These are phyloP conservation scores for Caryopteris hybrid DNA, from an alignment of 305 asterid species.

Conservation along the genomic window DNA sequence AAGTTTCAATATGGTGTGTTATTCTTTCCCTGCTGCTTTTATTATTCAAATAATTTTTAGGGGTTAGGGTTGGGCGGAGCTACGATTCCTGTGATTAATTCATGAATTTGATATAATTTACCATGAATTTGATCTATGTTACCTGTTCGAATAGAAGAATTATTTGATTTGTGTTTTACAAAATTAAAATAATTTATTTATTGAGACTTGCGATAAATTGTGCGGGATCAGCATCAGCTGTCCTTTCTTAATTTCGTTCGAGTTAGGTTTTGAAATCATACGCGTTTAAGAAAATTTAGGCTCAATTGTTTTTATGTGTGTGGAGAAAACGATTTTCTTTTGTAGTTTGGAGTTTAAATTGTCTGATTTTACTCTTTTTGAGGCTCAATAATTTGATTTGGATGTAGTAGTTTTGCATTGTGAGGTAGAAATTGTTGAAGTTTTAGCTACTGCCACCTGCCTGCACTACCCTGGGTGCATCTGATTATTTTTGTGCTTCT, in stretches of 20 bases:
- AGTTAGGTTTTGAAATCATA: conserved; percentile 12
- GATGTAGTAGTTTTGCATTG: no score
- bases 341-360: not conserved
- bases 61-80: conserved; percentile 16
- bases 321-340: not conserved
- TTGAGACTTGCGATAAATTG: not conserved
- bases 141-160: not conserved
- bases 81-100: conserved; percentile 5
- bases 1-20: conserved; percentile 28
- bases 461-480: no score
- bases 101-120: not conserved
- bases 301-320: not conserved
- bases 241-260: not conserved
- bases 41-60: not conserved
- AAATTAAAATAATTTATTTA: not conserved
- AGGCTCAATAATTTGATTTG: not conserved
- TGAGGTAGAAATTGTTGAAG: no score
- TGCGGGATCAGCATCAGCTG: not conserved
- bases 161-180: not conserved
- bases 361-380: not conserved
- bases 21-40: not conserved
- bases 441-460: no score
- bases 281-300: not conserved
- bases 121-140: no score
- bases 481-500: no score